Evolutionary conservation across 441 rosid genomes (phyloP).

Genomic region (Populus hybrid): DNA sequence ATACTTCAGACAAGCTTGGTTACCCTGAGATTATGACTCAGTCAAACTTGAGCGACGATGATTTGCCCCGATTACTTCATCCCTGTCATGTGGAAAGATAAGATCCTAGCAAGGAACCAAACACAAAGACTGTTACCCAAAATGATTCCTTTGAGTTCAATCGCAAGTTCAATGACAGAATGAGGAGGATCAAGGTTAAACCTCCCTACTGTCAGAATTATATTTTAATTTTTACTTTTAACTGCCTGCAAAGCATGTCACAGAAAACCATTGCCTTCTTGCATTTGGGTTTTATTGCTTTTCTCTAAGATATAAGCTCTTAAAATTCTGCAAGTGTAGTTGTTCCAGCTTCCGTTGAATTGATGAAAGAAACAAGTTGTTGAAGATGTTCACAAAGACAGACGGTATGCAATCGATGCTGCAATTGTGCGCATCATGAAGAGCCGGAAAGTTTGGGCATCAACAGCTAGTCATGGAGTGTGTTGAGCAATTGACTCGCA

Average conservation of each 20-base stretch:
- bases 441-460: slow-evolving; percentile 77
- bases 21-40: slow-evolving; percentile 82
- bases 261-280: neutral
- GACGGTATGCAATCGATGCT: slow-evolving; percentile 91
- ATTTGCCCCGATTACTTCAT: slow-evolving; percentile 82
- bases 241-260: neutral
- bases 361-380: slow-evolving; percentile 92
- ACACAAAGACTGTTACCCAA: slow-evolving; percentile 60
- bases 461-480: slow-evolving; percentile 83
- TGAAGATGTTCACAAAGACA: slow-evolving; percentile 90
- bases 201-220: neutral
- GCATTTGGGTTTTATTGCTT: neutral
- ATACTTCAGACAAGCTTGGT: slow-evolving; percentile 64
- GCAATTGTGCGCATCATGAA: slow-evolving; percentile 98
- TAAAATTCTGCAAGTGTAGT: neutral
- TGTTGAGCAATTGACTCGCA: slow-evolving; percentile 86
- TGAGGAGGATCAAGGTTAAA: slow-evolving; percentile 75
- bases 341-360: too few species aligned
- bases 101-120: slow-evolving; percentile 81
- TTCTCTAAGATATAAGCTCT: neutral
- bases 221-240: neutral
- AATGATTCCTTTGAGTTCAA: slow-evolving; percentile 77
- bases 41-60: slow-evolving; percentile 70
- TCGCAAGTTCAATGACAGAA: slow-evolving; percentile 67
- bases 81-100: slow-evolving; percentile 88